A percentile compares a stretch with the other conserved stretches of the same genome.
phyloP scores from a whole-genome alignment of 2,329 filamentous ascomycete species.

The Aspergillus bombycis region DNA sequence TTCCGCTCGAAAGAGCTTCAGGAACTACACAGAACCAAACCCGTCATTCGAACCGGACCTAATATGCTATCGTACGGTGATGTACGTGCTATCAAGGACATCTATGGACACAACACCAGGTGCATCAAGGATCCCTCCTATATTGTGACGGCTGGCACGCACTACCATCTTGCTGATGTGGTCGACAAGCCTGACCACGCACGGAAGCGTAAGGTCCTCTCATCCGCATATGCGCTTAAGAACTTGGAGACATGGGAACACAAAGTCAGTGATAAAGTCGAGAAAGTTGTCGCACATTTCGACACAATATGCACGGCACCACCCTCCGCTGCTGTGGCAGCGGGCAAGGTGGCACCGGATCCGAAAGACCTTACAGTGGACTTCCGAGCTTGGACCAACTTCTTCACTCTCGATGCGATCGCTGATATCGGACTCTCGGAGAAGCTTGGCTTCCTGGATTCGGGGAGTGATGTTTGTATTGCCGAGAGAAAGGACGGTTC shows the following conservation, averaged over 20 bases:
- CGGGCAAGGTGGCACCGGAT: slow-evolving; percentile 23
- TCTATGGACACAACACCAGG: slow-evolving; percentile 55
- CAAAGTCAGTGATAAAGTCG: slow-evolving; percentile 57
- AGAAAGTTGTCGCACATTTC: slow-evolving; percentile 48
- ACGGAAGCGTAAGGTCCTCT: slow-evolving; percentile 55
- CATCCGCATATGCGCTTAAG: slow-evolving; percentile 56
- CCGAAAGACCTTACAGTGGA: slow-evolving; percentile 46
- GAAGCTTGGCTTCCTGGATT: slow-evolving; percentile 56
- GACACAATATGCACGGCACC: slow-evolving; percentile 44
- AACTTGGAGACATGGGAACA: slow-evolving; percentile 60
- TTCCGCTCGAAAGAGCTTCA: slow-evolving; percentile 49
- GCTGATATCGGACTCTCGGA: slow-evolving; percentile 59
- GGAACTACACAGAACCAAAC: slow-evolving; percentile 51
- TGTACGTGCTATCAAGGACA: slow-evolving; percentile 52
- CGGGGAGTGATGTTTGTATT: slow-evolving; percentile 50
- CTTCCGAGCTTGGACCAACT: slow-evolving; percentile 57
- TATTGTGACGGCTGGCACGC: slow-evolving; percentile 48
- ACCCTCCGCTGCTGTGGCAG: slow-evolving; percentile 38
- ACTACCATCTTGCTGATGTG: slow-evolving; percentile 58
- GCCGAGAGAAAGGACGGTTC: slow-evolving; percentile 52
- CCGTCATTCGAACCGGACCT: slow-evolving; percentile 51
- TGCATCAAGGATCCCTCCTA: slow-evolving; percentile 57
- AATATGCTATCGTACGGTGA: slow-evolving; percentile 50
- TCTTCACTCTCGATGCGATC: slow-evolving; percentile 61
- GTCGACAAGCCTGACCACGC: slow-evolving; percentile 56